Evolutionary conservation across 2,329 filamentous ascomycete genomes (phyloP), one percentile per base, ranked within the genome.

Genomic region (Knoxdaviesia proteae): DNA sequence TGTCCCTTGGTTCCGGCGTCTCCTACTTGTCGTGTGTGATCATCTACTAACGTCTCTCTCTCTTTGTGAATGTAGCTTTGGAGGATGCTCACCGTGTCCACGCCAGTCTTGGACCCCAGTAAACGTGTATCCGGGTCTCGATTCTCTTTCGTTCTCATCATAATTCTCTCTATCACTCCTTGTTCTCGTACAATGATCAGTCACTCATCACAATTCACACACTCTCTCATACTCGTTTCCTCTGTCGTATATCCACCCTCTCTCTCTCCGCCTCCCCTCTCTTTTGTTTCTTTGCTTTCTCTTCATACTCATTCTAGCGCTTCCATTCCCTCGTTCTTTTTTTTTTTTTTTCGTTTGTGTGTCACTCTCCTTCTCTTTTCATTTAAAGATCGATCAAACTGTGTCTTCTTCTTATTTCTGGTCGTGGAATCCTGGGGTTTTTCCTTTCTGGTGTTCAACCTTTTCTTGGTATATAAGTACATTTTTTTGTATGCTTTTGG

Each of bases 61-160:
- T 44, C 6, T 42, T 41, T 20, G 20, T 20, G 20, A 20, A 20
- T 20, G 20, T 39, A 61, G 60, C 52, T 35, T 47, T 62, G 7
- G 54, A 53, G 48, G 59, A 59, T 38, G 60, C 60, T 32, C 57
- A 62, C 46, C 52, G 20, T 20, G 20, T 20, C 20, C 20, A 20
- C 20, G 20, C 20, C 20, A 20, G 20, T 20, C 20, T 20, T 20
- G 20, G 20, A 20, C 20, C 20, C 20, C 20, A 20, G 20, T 20
- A 20, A 20, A 20, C 20, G 20, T 20, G 20, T 20, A 2, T 20
- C 20, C 20, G 20, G 20, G 20, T 20, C 20, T 20, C 3, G 20
- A 20, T 20, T 20, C 20, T 20, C 20, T 20, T 20, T 20, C 20
- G 20, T 3, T 20, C 20, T 20, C 20, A 20, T 20, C 20, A 20